These are phyloP conservation scores for Diaporthe longicolla DNA, from an alignment of 2,329 filamentous ascomycete genomes.

Conservation along the genomic window DNA sequence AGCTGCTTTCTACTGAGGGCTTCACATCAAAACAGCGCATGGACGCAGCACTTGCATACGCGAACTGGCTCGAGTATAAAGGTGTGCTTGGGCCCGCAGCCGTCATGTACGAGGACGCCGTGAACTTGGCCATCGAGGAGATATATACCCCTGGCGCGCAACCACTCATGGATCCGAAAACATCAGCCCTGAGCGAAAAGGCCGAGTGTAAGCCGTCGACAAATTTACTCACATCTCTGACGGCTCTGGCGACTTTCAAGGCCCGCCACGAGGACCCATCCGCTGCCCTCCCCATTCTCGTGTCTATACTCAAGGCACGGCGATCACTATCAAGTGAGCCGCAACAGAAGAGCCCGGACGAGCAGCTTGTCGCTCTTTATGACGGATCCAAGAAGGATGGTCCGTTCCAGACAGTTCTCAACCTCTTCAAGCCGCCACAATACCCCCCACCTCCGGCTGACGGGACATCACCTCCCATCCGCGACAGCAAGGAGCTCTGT, in stretches of 20 bases:
- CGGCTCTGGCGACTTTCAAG: constrained; percentile 82
- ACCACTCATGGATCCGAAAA: constrained; percentile 71
- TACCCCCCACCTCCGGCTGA: constrained; percentile 81
- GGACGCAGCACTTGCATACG: constrained; percentile 86
- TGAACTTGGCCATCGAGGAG: constrained; percentile 79
- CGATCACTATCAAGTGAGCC: constrained; percentile 66
- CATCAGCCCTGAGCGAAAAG: constrained; percentile 74
- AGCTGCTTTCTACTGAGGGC: constrained; percentile 84
- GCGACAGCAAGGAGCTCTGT: constrained; percentile 77
- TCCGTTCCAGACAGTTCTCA: constrained; percentile 44
- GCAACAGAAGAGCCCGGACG: constrained; percentile 35
- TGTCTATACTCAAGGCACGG: constrained; percentile 86
- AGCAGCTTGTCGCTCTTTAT: constrained; percentile 4
- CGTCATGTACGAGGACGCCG: constrained; percentile 81
- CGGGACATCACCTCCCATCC: constrained; percentile 76
- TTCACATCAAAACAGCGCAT: constrained; percentile 85
- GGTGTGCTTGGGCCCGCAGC: constrained; percentile 74
- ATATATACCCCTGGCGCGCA: constrained; percentile 52
- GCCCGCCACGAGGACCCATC: constrained; percentile 77
- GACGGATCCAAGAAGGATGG: constrained; percentile 12
- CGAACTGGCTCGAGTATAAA: constrained; percentile 88
- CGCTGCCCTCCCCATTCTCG: constrained; percentile 83
- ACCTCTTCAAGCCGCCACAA: constrained; percentile 61
- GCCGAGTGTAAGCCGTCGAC: constrained; percentile 68
- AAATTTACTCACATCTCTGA: constrained; percentile 83